Percentiles rank a stretch among this genome's conserved stretches.
phyloP scores from a whole-genome alignment of 2,329 filamentous ascomycete species.

The Orbilia ellipsospora region DNA sequence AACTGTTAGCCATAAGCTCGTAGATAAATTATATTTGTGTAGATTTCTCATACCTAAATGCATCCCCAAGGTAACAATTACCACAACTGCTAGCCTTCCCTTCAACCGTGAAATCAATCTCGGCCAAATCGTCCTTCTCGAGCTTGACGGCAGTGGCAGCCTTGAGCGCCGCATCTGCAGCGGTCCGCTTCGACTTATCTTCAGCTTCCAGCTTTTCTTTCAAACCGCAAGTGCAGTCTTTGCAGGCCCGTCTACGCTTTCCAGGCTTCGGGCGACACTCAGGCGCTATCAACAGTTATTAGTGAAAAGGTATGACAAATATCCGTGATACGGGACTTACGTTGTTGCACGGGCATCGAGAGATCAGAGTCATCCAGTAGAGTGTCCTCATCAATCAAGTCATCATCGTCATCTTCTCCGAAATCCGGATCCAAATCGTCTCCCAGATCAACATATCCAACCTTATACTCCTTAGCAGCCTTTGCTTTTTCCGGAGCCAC shows the following conservation, averaged over 20 bases:
- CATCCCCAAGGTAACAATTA: constrained; percentile 92
- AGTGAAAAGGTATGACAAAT: constrained; percentile 1
- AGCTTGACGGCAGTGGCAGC: constrained; percentile 71
- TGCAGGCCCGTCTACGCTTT: constrained; percentile 92
- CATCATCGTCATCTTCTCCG: constrained; percentile 78
- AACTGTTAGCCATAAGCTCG: constrained; percentile 57
- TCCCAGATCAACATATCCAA: constrained; percentile 76
- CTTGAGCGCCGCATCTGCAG: constrained; percentile 69
- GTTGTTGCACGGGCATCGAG: constrained; percentile 78
- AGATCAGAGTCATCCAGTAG: constrained; percentile 88
- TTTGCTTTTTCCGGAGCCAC: constrained; percentile 59
- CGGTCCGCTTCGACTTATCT: constrained; percentile 75
- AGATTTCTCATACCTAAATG: constrained; percentile 67
- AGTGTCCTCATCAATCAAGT: constrained; percentile 89
- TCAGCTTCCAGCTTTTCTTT: constrained; percentile 87
- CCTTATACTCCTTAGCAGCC: constrained; percentile 65
- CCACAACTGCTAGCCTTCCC: constrained; percentile 96
- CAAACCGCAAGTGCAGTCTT: constrained; percentile 96
- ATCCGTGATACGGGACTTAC: constrained; percentile 68
- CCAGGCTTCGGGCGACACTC: constrained; percentile 88
- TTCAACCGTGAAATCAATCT: constrained; percentile 97
- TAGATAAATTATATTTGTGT: neutral
- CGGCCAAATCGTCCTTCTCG: constrained; percentile 79
- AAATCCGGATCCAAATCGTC: constrained; percentile 70
- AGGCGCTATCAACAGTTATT: constrained; percentile 69